These are phyloP conservation scores for Teratosphaeria pseudoeucalypti DNA, from an alignment of 2,329 filamentous ascomycete species.

Conservation along the genomic window DNA sequence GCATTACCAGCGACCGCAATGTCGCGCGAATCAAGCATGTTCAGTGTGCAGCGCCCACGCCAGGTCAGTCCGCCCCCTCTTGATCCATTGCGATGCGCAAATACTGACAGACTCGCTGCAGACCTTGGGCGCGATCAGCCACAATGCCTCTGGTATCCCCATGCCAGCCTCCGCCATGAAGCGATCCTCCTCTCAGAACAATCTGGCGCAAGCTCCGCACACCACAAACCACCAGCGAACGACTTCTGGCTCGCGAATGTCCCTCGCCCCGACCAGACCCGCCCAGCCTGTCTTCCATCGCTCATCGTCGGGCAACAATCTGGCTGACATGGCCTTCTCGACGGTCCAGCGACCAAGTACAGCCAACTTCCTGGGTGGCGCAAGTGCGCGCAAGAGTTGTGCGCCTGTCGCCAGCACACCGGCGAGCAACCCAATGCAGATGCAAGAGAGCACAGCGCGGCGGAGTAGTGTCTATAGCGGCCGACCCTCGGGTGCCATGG, in stretches of 20 bases:
- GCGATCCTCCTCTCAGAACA: conserved; percentile 69
- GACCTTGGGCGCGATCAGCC: conserved; percentile 78
- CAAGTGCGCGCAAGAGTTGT: conserved; percentile 59
- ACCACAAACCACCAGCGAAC: conserved; percentile 68
- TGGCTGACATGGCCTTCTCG: conserved; percentile 68
- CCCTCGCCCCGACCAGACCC: conserved; percentile 72
- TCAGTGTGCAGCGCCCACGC: conserved; percentile 83
- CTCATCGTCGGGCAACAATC: conserved; percentile 68
- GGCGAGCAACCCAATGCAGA: conserved; percentile 28
- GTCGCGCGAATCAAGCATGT: conserved; percentile 77
- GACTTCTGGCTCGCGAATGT: conserved; percentile 72
- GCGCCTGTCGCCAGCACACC: conserved; percentile 48
- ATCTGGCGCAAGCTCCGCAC: conserved; percentile 45
- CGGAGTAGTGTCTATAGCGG: conserved; percentile 61
- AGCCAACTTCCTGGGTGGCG: conserved; percentile 50
- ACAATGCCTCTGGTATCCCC: conserved; percentile 68
- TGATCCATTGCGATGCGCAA: not conserved
- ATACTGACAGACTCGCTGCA: conserved; percentile 29
- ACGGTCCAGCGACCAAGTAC: conserved; percentile 79
- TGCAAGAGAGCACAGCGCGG: conserved; percentile 49
- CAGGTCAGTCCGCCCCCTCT: conserved; percentile 52
- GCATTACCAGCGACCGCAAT: conserved; percentile 38
- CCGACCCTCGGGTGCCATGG: conserved; percentile 53
- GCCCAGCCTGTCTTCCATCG: conserved; percentile 81
- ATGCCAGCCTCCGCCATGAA: conserved; percentile 92